Evolutionary conservation across 352 stramenopile species (phyloP), one percentile per base, ranked within the genome.

Genomic region (Phytophthora foliorum): DNA sequence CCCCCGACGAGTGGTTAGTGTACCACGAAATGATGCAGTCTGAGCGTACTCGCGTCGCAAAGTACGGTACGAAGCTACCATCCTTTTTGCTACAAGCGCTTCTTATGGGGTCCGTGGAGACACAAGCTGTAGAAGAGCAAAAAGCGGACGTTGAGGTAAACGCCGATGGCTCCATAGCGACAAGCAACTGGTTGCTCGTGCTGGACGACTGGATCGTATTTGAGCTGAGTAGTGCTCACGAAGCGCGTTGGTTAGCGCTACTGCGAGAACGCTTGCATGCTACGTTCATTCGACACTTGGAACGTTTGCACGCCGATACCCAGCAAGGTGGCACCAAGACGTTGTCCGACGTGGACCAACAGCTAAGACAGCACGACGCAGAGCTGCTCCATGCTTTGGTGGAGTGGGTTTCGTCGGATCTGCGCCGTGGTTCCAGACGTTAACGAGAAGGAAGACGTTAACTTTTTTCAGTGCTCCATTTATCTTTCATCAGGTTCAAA

Each of bases 11-110:
- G 51, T 95, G 85, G 85, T 79, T 92, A 10, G 75, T 91, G 55
- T 95, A 91, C 55, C 85, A 95, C 53, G 88, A 93, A 68, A 95
- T 95, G 88, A 92, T 92, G 81, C 88, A 95, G 59, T 89, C 82
- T 3, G 82, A 92, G 45, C 81, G 75, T 51, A 82, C 69, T 14
- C 85, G 88, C 9, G 57, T 89, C 6, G 88, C 86, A 10, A 91
- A 92, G 57, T 89, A 93, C 63, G 81, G 75, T 17, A 90, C 85
- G 6, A 92, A 89, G 55, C 61, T 95, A 24, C 78, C 85, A 19
- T 91, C 85, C 14, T 29, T 67, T 39, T 63, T 92, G 22, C 61
- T 93, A 6, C 69, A 89, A 63, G 50, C 86, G 48, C 52, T 95
- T 17, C 67, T 93, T n/a, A 84, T 93, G 67, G 84, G 88, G 44